phyloP scores from a whole-genome alignment of 2,329 filamentous ascomycete species.

The Trichoderma breve region DNA sequence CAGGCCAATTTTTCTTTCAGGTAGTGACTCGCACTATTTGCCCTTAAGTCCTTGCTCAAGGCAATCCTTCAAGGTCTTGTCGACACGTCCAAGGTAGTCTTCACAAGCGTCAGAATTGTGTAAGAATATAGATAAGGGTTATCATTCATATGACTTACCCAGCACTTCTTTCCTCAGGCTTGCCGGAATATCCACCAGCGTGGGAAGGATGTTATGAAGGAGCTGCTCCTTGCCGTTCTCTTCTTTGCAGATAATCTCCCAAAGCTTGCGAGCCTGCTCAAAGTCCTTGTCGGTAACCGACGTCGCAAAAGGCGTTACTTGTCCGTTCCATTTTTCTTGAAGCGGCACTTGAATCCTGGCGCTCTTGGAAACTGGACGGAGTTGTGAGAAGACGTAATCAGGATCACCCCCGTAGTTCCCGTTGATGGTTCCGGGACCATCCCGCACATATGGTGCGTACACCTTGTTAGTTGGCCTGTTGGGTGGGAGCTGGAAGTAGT shows the following conservation, averaged over 20 bases:
- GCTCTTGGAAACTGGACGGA: conserved; percentile 36
- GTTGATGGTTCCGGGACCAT: conserved; percentile 69
- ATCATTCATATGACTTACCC: background rate
- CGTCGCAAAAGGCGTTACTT: conserved; percentile 44
- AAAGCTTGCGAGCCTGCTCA: conserved; percentile 48
- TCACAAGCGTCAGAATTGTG: background rate
- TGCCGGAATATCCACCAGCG: background rate
- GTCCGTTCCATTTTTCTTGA: conserved; percentile 49
- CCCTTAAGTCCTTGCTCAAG: background rate
- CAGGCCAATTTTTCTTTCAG: background rate
- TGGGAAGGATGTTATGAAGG: conserved; percentile 1
- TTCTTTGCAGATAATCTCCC: conserved; percentile 43
- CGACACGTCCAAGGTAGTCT: conserved; percentile 6
- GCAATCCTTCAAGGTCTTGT: background rate
- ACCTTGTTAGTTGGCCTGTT: conserved; percentile 49
- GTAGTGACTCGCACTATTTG: background rate
- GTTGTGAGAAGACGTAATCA: conserved; percentile 46
- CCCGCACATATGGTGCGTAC: conserved; percentile 68
- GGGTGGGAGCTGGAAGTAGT: conserved; percentile 64
- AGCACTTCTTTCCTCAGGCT: background rate
- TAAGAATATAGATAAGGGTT: background rate
- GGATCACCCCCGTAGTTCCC: conserved; percentile 61
- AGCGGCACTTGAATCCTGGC: conserved; percentile 45
- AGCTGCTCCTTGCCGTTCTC: background rate
- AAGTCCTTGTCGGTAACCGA: conserved; percentile 50